These are phyloP conservation scores for Mycena capillaripes DNA, from an alignment of 768 basidiomycete species.

Conservation along the genomic window DNA sequence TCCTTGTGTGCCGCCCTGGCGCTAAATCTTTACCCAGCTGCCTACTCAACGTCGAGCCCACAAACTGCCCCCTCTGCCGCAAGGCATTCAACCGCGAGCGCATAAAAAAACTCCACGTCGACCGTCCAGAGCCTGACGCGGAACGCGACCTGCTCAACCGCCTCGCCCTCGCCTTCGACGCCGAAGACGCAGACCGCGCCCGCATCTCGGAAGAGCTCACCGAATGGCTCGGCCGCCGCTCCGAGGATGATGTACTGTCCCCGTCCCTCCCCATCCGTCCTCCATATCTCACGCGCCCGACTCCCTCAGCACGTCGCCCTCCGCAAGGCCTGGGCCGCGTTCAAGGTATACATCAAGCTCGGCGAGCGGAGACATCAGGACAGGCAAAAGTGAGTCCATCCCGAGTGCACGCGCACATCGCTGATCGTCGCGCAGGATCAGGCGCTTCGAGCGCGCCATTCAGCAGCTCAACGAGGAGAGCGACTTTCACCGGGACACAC, in stretches of 20 bases:
- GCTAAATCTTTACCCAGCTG: conserved; percentile 56
- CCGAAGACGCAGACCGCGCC: conserved; percentile 50
- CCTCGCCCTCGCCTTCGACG: conserved; percentile 56
- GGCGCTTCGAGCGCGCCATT: background rate
- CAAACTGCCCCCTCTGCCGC: conserved; percentile 77
- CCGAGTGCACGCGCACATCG: background rate
- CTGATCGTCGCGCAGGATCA: conserved; percentile 13
- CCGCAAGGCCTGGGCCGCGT: conserved; percentile 45
- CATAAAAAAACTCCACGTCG: conserved; percentile 79
- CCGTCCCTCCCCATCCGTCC: conserved; percentile 29
- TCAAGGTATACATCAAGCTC: conserved; percentile 23
- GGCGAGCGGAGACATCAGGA: conserved; percentile 20
- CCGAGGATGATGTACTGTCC: conserved; percentile 52
- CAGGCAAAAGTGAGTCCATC: conserved; percentile 7
- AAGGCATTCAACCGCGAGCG: conserved; percentile 69
- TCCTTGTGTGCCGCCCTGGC: conserved; percentile 20
- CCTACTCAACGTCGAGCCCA: conserved; percentile 63
- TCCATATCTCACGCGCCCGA: conserved; percentile 18
- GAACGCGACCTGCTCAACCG: conserved; percentile 55
- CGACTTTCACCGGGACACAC: conserved; percentile 10
- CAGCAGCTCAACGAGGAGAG: conserved; percentile 1
- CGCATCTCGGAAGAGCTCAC: conserved; percentile 63
- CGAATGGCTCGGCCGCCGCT: conserved; percentile 61
- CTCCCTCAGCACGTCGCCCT: conserved; percentile 41
- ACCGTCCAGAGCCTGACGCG: conserved; percentile 56